Conservation (phyloP, 192 early-diverging fungal species). For the Neocallimastix lanati region DNA sequence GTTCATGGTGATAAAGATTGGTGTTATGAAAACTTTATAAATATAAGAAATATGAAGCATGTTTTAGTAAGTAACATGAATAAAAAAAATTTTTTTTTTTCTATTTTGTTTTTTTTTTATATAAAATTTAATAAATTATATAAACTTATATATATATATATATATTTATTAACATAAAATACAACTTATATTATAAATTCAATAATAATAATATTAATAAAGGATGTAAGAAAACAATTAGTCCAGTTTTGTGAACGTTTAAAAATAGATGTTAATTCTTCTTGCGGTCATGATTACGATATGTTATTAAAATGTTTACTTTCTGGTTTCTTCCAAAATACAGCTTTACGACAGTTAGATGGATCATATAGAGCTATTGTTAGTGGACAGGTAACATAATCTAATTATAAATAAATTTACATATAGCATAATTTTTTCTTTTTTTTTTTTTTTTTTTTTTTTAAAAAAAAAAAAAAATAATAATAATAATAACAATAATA, state of each 20-base stretch:
- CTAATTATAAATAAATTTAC: neutral
- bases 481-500: too few relatives aligned
- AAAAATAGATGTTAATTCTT: conserved; percentile 35
- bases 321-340: conserved; percentile 75
- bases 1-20: conserved; percentile 65
- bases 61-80: conserved; percentile 49
- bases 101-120: too few relatives aligned
- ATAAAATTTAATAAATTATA: too few relatives aligned
- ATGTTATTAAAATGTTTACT: conserved; percentile 66
- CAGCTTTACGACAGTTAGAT: conserved; percentile 70
- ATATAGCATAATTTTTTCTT: too few relatives aligned
- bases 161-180: too few relatives aligned
- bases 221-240: conserved; percentile 78
- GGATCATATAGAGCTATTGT: conserved; percentile 63
- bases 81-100: too few relatives aligned
- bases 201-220: too few relatives aligned
- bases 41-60: conserved; percentile 63
- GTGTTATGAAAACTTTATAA: conserved; percentile 88
- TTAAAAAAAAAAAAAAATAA: neutral
- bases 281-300: conserved; percentile 48
- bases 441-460: too few relatives aligned
- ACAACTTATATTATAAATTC: too few relatives aligned
- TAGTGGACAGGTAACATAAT: conserved; percentile 25
- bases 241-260: conserved; percentile 52
- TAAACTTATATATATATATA: too few relatives aligned